phyloP scores from a whole-genome alignment of 2,329 filamentous ascomycete genomes.

The Xylaria sp. region DNA sequence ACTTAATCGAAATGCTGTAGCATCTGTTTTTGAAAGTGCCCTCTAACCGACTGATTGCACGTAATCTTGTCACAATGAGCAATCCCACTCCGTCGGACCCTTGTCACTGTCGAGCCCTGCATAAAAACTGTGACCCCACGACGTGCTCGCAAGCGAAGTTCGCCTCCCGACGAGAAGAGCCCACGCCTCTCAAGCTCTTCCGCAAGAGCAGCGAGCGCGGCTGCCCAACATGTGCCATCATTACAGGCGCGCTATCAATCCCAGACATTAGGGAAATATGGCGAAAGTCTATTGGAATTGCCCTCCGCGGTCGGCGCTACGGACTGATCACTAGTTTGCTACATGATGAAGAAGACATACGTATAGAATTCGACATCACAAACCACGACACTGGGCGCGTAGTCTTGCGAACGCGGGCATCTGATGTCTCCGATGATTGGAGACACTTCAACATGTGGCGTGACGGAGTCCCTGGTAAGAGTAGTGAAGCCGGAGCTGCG shows the following conservation, averaged over 20 bases:
- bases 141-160: conserved; percentile 12
- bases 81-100: neutral
- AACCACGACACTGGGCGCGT: neutral
- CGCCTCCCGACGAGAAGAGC: neutral
- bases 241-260: conserved; percentile 8
- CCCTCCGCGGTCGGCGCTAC: neutral
- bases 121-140: conserved; percentile 7
- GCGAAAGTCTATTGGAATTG: conserved; percentile 17
- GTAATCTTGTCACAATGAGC: neutral
- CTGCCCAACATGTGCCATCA: conserved; percentile 23
- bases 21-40: neutral
- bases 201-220: conserved; percentile 8
- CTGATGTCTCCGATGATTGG: conserved; percentile 20
- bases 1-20: neutral
- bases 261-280: conserved; percentile 19
- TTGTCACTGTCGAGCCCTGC: conserved; percentile 9
- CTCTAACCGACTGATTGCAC: too few species aligned
- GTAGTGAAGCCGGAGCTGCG: neutral
- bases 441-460: conserved; percentile 32
- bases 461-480: conserved; percentile 9
- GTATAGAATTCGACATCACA: conserved; percentile 1
- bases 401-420: conserved; percentile 26
- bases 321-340: neutral
- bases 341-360: conserved; percentile 16
- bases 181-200: neutral